Conservation (phyloP, 805 yeast species). For the Lachancea fermentati region DNA sequence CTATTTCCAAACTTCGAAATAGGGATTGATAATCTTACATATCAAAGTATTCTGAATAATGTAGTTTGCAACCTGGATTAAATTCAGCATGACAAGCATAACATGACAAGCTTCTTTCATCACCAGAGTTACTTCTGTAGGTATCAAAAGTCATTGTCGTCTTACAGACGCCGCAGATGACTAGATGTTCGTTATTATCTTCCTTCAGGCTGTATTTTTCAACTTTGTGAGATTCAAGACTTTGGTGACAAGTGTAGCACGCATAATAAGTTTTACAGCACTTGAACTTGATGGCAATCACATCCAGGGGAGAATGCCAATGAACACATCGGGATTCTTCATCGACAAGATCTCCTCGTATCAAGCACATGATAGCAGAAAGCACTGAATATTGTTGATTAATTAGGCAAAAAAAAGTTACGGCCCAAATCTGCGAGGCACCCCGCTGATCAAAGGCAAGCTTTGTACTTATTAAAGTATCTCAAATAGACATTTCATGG, state of each 20-base stretch:
- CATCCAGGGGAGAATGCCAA: slow-evolving; percentile 29
- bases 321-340: slow-evolving; percentile 28
- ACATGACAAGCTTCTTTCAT: slow-evolving; percentile 13
- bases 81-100: slow-evolving; percentile 21
- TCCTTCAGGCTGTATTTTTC: slow-evolving; percentile 13
- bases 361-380: neutral
- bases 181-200: slow-evolving; percentile 11
- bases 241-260: slow-evolving; percentile 29
- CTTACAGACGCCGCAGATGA: slow-evolving; percentile 30
- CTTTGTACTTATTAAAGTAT: too few relatives aligned
- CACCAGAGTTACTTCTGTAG: slow-evolving; percentile 10
- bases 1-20: slow-evolving; percentile 25
- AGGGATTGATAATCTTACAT: slow-evolving; percentile 4
- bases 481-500: too few relatives aligned
- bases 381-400: neutral
- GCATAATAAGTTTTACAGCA: slow-evolving; percentile 29
- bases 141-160: slow-evolving; percentile 24
- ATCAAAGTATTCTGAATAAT: slow-evolving; percentile 28
- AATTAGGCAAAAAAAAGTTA: neutral
- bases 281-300: slow-evolving; percentile 29
- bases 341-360: slow-evolving; percentile 24
- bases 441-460: too few relatives aligned
- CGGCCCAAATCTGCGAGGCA: too few relatives aligned
- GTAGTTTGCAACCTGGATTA: slow-evolving; percentile 31
- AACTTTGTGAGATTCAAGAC: slow-evolving; percentile 14